Evolutionary conservation across 2,329 filamentous ascomycete species (phyloP), one percentile per base, ranked within the genome.

Genomic region (Ophiostoma perfectum): DNA sequence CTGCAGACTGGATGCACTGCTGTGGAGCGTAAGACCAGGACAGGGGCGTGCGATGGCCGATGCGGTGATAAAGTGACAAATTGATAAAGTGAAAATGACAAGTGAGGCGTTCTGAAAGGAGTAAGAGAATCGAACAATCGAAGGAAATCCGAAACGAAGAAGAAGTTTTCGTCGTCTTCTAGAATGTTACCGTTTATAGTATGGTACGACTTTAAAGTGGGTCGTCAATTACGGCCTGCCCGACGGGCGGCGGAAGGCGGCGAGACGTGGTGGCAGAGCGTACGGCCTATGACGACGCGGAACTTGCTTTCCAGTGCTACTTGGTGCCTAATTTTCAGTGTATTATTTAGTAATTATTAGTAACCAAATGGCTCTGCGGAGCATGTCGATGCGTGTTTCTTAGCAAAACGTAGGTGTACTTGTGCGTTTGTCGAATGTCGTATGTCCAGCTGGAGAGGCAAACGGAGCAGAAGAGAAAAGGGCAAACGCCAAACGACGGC

Each of bases 121-220:
- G 47, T 27, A 39, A 60, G 27, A 16, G 6, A 64, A 38, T 38
- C 38, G 27, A 4, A 58, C 11, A 18, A 67, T 41, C 47, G 47
- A 52, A 58, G 4, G 2, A 9, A 27, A 7, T 52, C n/a, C 49
- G 49, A 52, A 58, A 60, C 55, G 55, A 38, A 60, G 27, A 49
- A 14, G 66, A 36, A 18, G 16, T 18, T 39, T 58, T 45, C 63
- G 65, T 68, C 27, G 55, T 36, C 27, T 71, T 71, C 70, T 69
- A 70, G 70, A 71, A 71, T 8, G 70, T 18, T 71, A 38, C 70
- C 67, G 5, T 4, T 66, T 68, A n/a, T 4, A 55, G 67, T 44
- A 5, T 69, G 58, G 65, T 18, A 14, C 39, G 8, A 1, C 4
- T 5, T n/a, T 8, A 58, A 41, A 47, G 7, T 58, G 66, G 64